Evolutionary conservation across 2,329 filamentous ascomycete species (phyloP), one percentile per base, ranked within the genome.

Genomic region (Hymenoscyphus repandus): DNA sequence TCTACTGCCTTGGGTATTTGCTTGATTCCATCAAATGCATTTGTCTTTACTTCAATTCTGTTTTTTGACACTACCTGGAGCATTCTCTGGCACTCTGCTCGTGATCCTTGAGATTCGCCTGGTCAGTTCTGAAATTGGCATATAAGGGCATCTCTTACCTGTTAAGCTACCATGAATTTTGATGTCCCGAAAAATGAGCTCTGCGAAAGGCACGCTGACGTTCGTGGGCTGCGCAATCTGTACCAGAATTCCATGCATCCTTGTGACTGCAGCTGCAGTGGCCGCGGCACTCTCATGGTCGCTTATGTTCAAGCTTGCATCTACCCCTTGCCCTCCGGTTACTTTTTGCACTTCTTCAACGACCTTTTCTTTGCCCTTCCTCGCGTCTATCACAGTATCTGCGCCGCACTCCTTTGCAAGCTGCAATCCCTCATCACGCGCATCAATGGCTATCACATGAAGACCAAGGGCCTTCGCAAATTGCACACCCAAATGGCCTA

Each of bases 191-290:
- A 80, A 77, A 34, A 81, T 68, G 6, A 80, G 58, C 58, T 81
- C 75, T 1, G 60, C 60, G 51, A 70, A 74, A 37, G 69, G 68
- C 3, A 71, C 61, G 18, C 53, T 62, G 5, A 72, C 65, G 7
- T 68, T 65, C 1, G 58, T 62, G 17, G 67, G 68, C 64, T 82
- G 79, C n/a, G 78, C 79, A 43, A 83, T 74, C 62, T 83, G 78
- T 1, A 83, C 69, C 60, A 82, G 69, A 0, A 68, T 72, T 2
- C 78, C 79, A 59, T 84, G 80, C 72, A 77, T 81, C 59, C 71
- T 75, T 0, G 80, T 84, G 1, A 81, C 67, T 0, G 78, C 78
- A 47, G 75, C 79, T 0, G 71, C 74, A 18, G 74, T 63, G 5
- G 71, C 77, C 37, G 77, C 73, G 2, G 79, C 74, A 0, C 65